A percentile compares a stretch with the other conserved stretches of the same genome.
These are phyloP conservation scores for Suillus hirtellus DNA, from an alignment of 768 basidiomycete species.

Conservation along the genomic window DNA sequence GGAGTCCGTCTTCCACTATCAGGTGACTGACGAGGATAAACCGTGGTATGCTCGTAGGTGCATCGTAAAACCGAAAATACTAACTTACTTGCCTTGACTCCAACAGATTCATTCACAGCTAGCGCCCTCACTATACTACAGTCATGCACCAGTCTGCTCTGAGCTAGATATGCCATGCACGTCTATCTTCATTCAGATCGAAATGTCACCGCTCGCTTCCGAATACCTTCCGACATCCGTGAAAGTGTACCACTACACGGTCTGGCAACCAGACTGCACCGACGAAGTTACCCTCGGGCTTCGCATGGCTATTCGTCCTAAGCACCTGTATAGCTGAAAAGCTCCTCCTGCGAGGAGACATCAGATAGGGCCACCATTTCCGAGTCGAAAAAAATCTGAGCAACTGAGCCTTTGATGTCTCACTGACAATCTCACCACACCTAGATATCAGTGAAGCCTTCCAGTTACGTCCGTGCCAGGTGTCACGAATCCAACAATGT, in stretches of 20 bases:
- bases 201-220: not conserved
- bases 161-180: not conserved
- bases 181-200: no score
- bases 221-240: not conserved
- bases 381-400: no score
- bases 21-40: no score
- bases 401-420: no score
- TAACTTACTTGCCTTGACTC: not conserved
- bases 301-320: conserved; percentile 54
- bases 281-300: conserved; percentile 56
- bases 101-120: not conserved
- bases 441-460: no score
- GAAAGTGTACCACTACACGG: conserved; percentile 32
- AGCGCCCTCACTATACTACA: not conserved
- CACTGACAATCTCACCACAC: no score
- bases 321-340: conserved; percentile 53
- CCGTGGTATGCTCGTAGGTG: no score
- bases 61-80: not conserved
- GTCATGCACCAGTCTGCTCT: not conserved
- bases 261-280: conserved; percentile 68
- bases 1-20: not conserved
- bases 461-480: no score
- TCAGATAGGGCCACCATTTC: no score
- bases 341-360: conserved; percentile 42
- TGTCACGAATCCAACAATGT: no score